Evolutionary conservation across 2,329 filamentous ascomycete species (phyloP), one percentile per base, ranked within the genome.

Genomic region (Lachnellula hyalina): DNA sequence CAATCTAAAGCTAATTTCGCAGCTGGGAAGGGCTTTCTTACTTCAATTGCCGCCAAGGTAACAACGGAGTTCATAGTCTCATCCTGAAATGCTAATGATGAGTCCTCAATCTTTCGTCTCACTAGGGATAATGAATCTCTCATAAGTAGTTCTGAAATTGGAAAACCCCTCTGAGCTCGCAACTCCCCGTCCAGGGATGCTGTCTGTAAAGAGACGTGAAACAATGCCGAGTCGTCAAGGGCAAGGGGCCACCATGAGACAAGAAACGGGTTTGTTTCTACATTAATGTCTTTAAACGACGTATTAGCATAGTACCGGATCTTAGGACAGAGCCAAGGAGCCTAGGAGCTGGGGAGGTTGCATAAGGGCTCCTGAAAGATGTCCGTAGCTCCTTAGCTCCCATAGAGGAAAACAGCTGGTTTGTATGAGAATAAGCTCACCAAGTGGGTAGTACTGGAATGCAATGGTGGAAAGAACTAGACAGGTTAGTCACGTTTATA

Each of bases 221-320:
- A 83, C 1, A 83, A 61, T 4, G 78, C 78, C 0, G 80, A 78
- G 53, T 83, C 80, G 0, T 71, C 74, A 0, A 83, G 71, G 0
- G 80, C 79, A 1, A 79, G 70, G 0, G 81, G 81, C 80, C 81
- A 83, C 81, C 81, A 83, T 0, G 79, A 82, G 6, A 81, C 68
- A 17, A 83, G 68, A 56, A 83, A 83, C 0, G 80, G 80, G 59
- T 83, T 83, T 7, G 80, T 79, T 0, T 66, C 66, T n/a, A 72
- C 62, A 56, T 72, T 75, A 7, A 81, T 68, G 50, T 83, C 81
- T 19, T 82, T n/a, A n/a, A 69, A 0, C 28, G 9, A 32, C 1
- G 28, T 32, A 32, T 32, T 12, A 32, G 28, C 28, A 32, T 32
- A 32, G 28, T 32, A 32, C 9, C 2, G 28, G 28, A 32, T 32